Percentiles rank a stretch among this genome's conserved stretches.
These are phyloP conservation scores for Claviceps arundinis DNA, from an alignment of 2,329 filamentous ascomycete genomes.

Conservation along the genomic window DNA sequence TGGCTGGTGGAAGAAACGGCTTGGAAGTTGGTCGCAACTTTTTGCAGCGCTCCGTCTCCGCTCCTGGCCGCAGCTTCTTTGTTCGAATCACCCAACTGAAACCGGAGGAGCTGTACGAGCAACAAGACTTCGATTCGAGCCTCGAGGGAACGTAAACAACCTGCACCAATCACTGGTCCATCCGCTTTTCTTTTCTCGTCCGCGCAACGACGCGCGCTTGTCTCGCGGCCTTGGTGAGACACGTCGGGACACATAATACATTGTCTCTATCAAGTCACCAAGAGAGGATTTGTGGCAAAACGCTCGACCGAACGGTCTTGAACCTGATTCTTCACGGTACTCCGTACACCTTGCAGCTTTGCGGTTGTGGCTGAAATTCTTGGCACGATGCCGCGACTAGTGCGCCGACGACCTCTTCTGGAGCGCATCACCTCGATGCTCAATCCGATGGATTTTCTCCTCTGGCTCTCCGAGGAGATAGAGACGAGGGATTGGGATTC, in stretches of 20 bases:
- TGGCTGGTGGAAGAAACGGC: neutral
- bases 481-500: conserved; percentile 88
- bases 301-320: neutral
- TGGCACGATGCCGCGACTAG: conserved; percentile 54
- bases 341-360: neutral
- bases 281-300: neutral
- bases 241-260: neutral
- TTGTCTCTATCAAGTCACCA: neutral
- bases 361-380: neutral
- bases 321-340: neutral
- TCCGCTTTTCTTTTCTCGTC: neutral
- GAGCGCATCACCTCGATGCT: conserved; percentile 72
- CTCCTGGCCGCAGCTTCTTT: too few relatives aligned
- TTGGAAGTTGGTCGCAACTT: too few relatives aligned
- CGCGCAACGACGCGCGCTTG: conserved; percentile 1
- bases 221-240: neutral
- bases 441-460: conserved; percentile 77
- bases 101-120: too few relatives aligned
- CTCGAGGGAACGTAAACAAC: conserved; percentile 12
- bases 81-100: too few relatives aligned
- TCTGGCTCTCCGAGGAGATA: conserved; percentile 87
- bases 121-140: too few relatives aligned
- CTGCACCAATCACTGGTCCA: neutral
- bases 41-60: neutral
- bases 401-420: conserved; percentile 64